Conservation (phyloP, 768 basidiomycete species). For the Pisolithus marmoratus region DNA sequence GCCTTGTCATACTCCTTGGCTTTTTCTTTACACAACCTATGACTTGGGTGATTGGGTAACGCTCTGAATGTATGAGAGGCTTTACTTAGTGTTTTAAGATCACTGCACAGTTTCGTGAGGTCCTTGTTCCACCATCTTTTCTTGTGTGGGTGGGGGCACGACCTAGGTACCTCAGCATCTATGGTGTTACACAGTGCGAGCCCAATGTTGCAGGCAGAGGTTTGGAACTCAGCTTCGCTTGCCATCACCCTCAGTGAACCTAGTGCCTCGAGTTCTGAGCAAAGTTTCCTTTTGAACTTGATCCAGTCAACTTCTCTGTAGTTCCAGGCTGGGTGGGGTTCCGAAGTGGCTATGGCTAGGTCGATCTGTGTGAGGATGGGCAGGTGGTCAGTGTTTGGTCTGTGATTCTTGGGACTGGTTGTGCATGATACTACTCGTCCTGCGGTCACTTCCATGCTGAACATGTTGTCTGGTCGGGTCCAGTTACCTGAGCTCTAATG, state of each 20-base stretch:
- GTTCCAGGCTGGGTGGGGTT: background rate
- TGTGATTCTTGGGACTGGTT: rapidly evolving
- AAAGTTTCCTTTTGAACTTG: background rate
- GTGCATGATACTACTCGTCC: background rate
- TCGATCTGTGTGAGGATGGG: conserved; percentile 2
- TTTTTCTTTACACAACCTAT: conserved; percentile 8
- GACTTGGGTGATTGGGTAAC: conserved; percentile 16
- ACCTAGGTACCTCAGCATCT: conserved; percentile 10
- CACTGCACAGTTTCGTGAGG: conserved; percentile 14
- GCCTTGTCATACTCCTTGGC: conserved; percentile 12
- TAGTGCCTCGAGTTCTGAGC: background rate
- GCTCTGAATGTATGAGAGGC: conserved; percentile 3
- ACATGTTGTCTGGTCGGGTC: conserved; percentile 6
- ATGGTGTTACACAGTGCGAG: conserved; percentile 11
- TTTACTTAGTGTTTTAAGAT: conserved; percentile 10
- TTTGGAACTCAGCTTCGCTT: conserved; percentile 8
- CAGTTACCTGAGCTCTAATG: conserved; percentile 27
- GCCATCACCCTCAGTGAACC: background rate
- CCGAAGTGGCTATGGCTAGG: background rate
- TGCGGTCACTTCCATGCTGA: background rate
- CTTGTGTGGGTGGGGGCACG: conserved; percentile 13
- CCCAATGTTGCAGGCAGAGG: rapidly evolving
- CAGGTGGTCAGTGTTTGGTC: conserved; percentile 8
- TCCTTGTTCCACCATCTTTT: conserved; percentile 33
- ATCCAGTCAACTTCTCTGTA: conserved; percentile 7